Base-by-base conservation (phyloP, 75 land plant species). In the Pseudotsuga menziesii region DNA sequence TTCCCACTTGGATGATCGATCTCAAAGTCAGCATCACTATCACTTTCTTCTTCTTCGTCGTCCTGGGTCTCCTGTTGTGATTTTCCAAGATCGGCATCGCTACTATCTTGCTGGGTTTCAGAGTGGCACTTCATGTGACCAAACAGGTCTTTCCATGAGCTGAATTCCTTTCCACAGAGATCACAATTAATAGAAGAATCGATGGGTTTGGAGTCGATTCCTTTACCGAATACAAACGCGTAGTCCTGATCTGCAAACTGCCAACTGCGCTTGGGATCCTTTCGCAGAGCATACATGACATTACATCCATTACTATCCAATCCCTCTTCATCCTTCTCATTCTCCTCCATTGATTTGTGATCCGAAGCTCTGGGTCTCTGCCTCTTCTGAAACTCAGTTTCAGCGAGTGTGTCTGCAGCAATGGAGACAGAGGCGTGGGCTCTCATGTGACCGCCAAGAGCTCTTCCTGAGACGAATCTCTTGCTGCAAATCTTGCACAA, bases 111-210 rank as follows among this genome's bases (percentile, higher is more conserved):
- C 32, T 82, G 6, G 81, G 58, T 74, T 66, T 82, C n/a, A 66
- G 52, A 44, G 52, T 44, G 52, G 52, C 1, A 44, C 52, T 85
- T 86, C 71, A 86, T 83, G 79, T 85, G 87, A 14, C 85, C 86
- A 61, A 85, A 83, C 61, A 85, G 39, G 3, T 79, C 82, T 58
- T 83, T 85, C 87, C 82, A 83, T 1, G 87, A 85, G 15, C 57
- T 32, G 35, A 85, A 85, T 4, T 79, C 82, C 44, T 85, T 85
- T 2, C 54, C 54, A 48, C 11, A 1, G 12, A 48, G 54, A 48
- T 48, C 54, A 48, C 54, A 48, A 48, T 9, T 8, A 9, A 48
- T 48, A 9, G 54, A 48, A 48, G 22, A 44, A 69, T 8, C 41
- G 54, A 9, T 2, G 54, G 54, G 12, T 48, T 48, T 48, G 54